phyloP scores from a whole-genome alignment of 2,329 filamentous ascomycete species.

The Cytospora leucostoma region DNA sequence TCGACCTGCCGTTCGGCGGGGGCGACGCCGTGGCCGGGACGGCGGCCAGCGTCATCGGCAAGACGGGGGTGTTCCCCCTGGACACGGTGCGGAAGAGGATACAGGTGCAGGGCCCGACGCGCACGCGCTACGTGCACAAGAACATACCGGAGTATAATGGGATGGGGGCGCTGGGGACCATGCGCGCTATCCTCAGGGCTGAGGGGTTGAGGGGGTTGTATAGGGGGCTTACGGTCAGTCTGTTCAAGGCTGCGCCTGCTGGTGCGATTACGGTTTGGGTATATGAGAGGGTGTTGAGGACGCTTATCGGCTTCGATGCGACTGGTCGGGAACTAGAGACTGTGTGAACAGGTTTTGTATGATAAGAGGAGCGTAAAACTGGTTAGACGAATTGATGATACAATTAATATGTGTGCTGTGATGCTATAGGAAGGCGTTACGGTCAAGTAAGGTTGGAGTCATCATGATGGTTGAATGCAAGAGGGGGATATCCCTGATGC shows the following conservation, averaged over 20 bases:
- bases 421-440: too few relatives aligned
- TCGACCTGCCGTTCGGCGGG: constrained; percentile 68
- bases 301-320: constrained; percentile 50
- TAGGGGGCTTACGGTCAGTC: constrained; percentile 80
- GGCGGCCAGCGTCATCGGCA: constrained; percentile 75
- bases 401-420: not conserved
- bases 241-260: constrained; percentile 91
- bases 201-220: constrained; percentile 85
- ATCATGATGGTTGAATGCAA: too few relatives aligned
- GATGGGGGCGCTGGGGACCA: constrained; percentile 62
- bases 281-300: constrained; percentile 74
- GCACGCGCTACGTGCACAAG: constrained; percentile 74
- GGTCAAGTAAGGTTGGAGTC: too few relatives aligned
- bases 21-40: constrained; percentile 84
- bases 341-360: not conserved
- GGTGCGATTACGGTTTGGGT: constrained; percentile 95
- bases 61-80: constrained; percentile 88
- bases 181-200: constrained; percentile 65
- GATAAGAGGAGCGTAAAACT: constrained; percentile 1
- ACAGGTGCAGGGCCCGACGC: constrained; percentile 91
- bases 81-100: constrained; percentile 91
- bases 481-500: not conserved
- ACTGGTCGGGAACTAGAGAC: constrained; percentile 22
- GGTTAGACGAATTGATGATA: not conserved
- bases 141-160: constrained; percentile 83